Percentiles rank a stretch among this genome's conserved stretches.
These are phyloP conservation scores for Neurospora sp. DNA, from an alignment of 495 filamentous ascomycete genomes.

Conservation along the genomic window DNA sequence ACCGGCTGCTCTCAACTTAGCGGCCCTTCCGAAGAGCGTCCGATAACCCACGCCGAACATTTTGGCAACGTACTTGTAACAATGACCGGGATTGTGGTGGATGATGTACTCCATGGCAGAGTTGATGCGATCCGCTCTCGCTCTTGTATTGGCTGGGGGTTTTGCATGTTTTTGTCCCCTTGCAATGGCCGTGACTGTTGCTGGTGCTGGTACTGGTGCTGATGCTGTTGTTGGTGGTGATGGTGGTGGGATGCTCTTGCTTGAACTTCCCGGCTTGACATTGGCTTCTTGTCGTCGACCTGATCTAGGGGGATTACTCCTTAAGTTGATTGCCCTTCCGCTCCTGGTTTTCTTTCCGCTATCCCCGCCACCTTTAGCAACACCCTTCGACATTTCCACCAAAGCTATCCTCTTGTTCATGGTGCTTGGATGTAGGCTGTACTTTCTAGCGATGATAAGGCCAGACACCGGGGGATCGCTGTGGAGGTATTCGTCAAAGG, in stretches of 20 bases:
- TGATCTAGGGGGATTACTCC: neutral
- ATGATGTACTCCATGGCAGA: neutral
- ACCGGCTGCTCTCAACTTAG: neutral
- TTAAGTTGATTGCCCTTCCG: neutral
- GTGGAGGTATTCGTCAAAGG: neutral
- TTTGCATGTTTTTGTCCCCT: neutral
- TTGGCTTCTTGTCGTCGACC: neutral
- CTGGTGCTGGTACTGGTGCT: neutral
- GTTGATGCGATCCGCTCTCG: neutral
- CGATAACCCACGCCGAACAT: neutral
- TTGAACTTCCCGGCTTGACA: neutral
- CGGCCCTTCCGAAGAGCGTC: neutral
- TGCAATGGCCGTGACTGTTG: neutral
- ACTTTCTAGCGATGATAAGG: neutral
- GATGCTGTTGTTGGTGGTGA: neutral
- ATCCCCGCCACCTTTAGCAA: neutral
- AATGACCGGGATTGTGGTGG: neutral
- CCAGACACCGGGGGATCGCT: neutral
- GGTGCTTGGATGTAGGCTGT: neutral
- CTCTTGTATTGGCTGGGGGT: neutral
- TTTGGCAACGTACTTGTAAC: neutral
- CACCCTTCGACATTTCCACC: neutral
- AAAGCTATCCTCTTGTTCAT: neutral
- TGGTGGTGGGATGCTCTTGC: neutral
- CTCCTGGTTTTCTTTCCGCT: neutral